Percentiles rank a stretch among this genome's conserved stretches.
These are phyloP conservation scores for Termitomyces sp. DNA, from an alignment of 768 basidiomycete genomes.

Conservation along the genomic window DNA sequence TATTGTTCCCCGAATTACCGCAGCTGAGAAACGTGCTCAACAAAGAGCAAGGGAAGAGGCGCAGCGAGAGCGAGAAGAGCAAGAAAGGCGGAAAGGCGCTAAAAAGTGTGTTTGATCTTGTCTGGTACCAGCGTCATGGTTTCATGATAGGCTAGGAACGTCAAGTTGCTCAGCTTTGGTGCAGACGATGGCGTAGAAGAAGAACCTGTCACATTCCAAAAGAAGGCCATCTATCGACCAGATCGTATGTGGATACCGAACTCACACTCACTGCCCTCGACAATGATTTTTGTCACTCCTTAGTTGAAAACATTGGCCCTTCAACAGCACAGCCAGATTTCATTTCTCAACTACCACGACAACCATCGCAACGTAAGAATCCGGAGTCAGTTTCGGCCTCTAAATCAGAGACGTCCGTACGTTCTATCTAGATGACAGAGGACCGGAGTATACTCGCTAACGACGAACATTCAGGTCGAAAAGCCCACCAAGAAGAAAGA, in stretches of 20 bases:
- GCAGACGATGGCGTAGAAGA: conserved; percentile 65
- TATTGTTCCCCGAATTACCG: conserved; percentile 94
- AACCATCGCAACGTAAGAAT: conserved; percentile 6
- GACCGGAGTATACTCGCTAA: background rate
- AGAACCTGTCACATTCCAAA: conserved; percentile 51
- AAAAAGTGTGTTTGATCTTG: conserved; percentile 66
- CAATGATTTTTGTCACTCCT: conserved; percentile 15
- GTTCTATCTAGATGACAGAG: background rate
- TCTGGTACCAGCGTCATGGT: background rate
- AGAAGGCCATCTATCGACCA: conserved; percentile 78
- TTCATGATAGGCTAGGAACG: conserved; percentile 53
- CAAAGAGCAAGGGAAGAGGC: conserved; percentile 73
- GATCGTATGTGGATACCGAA: conserved; percentile 56
- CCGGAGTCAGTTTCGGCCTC: background rate
- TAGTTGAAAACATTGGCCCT: conserved; percentile 31
- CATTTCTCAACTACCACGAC: conserved; percentile 20
- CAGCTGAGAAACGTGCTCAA: conserved; percentile 83
- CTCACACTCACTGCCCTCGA: background rate
- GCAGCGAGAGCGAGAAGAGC: conserved; percentile 75
- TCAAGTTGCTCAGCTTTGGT: conserved; percentile 85
- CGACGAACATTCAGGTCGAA: background rate
- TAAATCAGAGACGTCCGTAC: conserved; percentile 2
- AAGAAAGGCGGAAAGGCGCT: conserved; percentile 62
- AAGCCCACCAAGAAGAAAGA: conserved; percentile 31
- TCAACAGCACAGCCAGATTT: conserved; percentile 33